Base-by-base conservation (phyloP, 78 protist genomes). In the Isochrysis galbana region DNA sequence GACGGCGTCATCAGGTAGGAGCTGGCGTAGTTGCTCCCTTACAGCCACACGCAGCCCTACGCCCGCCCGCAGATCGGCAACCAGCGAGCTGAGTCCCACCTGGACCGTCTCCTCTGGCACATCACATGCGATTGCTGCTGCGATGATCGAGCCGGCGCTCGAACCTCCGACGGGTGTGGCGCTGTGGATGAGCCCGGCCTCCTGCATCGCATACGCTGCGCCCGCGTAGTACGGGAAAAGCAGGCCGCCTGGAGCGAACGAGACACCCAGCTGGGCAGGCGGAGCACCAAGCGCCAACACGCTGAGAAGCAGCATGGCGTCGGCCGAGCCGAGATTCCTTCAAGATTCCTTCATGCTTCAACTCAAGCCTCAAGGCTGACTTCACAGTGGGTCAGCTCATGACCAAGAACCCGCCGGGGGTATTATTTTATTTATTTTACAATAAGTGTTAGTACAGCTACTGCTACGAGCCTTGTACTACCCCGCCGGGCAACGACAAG, bases 191-290 rank as follows among this genome's bases (percentile, higher is more conserved):
- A 29, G 0, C 25, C 88, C 88, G 7, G 0, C 38, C 26, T 25
- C 36, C 47, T 3, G 5, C 0, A 80, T 46, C 10, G 34, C 0
- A 0, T 29, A 32, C 22, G 32, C 88, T 19, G 29, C 38, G 34
- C 88, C 88, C 7, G 44, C 14, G 48, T 44, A 44, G 88, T 80
- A 80, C 34, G 88, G 55, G 54, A 80, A 80, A 38, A 80, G 88
- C n/a, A 80, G 55, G 41, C 88, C 88, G 36, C 55, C 88, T 5
- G 51, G 48, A 1, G 88, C 25, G 88, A 80, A 80, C 41, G 55
- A 29, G 88, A 80, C n/a, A 41, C 39, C 51, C 87, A 54, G 19
- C 67, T 54, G 67, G 32, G 19, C 67, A 54, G 67, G 32, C 67
- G 32, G 10, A 10, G 67, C 67, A 54, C 32, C 19, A 10, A 19